Evolutionary conservation across 768 basidiomycete species (phyloP).

Genomic region (Kwoniella europaea): DNA sequence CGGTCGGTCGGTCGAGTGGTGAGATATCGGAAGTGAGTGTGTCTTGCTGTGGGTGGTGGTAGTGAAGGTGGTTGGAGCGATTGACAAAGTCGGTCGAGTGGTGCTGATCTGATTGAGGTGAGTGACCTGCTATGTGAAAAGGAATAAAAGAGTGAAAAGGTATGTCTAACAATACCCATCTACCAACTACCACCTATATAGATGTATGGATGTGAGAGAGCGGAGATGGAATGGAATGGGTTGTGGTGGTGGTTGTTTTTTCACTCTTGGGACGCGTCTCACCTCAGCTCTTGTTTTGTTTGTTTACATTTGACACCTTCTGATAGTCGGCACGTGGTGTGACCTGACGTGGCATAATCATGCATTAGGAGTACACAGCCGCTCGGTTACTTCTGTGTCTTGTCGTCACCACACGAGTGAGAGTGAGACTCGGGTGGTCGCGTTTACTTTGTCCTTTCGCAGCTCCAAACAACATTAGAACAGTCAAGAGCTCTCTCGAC

Average conservation of each 20-base stretch:
- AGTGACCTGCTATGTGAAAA: not conserved
- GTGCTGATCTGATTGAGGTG: not conserved
- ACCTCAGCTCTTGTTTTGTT: not conserved
- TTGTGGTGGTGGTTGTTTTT: not conserved
- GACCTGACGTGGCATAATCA: not conserved
- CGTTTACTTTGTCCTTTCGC: not conserved
- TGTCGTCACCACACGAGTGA: not conserved
- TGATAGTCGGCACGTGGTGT: not conserved
- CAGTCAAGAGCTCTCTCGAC: not conserved
- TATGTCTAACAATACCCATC: not conserved
- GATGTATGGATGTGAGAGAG: not conserved
- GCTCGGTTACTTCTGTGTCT: not conserved
- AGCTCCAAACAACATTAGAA: not conserved
- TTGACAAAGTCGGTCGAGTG: not conserved
- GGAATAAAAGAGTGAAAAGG: not conserved
- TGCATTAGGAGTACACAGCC: not conserved
- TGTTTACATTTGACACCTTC: not conserved
- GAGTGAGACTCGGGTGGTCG: no score
- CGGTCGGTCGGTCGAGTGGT: not conserved
- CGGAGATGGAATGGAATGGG: not conserved
- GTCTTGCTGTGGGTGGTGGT: not conserved
- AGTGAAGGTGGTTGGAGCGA: not conserved
- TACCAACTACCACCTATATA: not conserved
- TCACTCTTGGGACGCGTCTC: not conserved
- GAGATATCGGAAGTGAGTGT: not conserved